Base-by-base conservation (phyloP, 2,329 filamentous ascomycete species). In the Geoglossum cookeanum region DNA sequence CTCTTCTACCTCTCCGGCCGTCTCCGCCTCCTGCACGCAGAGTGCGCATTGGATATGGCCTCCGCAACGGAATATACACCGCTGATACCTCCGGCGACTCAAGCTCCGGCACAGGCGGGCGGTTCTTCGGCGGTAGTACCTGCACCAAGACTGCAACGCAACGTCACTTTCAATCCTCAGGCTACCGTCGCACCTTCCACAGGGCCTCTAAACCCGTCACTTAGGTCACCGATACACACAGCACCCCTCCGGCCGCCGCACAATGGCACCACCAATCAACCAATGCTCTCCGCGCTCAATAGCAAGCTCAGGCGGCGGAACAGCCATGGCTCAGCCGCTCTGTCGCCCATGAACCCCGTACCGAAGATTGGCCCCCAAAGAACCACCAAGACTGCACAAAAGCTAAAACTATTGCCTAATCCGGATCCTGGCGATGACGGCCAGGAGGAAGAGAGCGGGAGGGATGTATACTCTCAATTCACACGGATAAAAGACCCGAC, bases 391-490 rank as follows among this genome's bases (percentile, higher is more conserved):
- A 96, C 87, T 62, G 88, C 88, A 1, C 89, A 97, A 73, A 98
- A 98, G 73, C 77, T 98, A 60, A 98, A 98, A 72, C 78, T 98
- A n/a, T 74, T 98, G 15, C 92, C 92, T 0, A 92, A 92, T 66
- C 89, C 90, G 0, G 87, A 94, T 59, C 77, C 87, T 49, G 87
- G 79, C 39, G 85, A 87, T 30, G 87, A 90, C 48, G 81, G 76
- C 17, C 63, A 75, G 62, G 90, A 97, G 60, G 91, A 95, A 65
- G 91, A 96, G 70, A 92, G 87, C 65, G 89, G 90, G 8, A 78
- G 90, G 61, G 92, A 98, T 68, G 92, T 98, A 35, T 98, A 98
- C 72, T 91, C 90, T 30, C 92, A 98, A 69, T 97, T 96, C 68
- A 95, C 91, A 7, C 80, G 92, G 49, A 98, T 98, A 71, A 97